Percentiles rank a stretch among this genome's conserved stretches.
phyloP scores from a whole-genome alignment of 768 basidiomycete genomes.

The Leccinum aurantiacum region DNA sequence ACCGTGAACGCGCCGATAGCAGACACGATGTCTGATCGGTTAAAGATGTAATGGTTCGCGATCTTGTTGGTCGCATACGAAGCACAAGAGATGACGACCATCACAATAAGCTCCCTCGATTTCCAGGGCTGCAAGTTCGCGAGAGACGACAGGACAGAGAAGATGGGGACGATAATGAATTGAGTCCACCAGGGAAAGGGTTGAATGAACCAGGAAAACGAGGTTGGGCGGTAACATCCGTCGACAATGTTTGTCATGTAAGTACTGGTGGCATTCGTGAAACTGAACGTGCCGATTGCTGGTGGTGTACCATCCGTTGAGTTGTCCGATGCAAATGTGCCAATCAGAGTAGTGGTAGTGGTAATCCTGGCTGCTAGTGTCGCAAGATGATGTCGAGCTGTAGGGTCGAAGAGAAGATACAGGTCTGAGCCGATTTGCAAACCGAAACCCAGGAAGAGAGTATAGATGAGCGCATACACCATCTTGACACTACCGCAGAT shows the following conservation, averaged over 20 bases:
- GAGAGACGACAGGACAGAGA: slow-evolving; percentile 70
- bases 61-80: slow-evolving; percentile 79
- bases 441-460: slow-evolving; percentile 81
- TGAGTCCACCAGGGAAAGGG: slow-evolving; percentile 78
- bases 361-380: slow-evolving; percentile 52
- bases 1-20: slow-evolving; percentile 85
- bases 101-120: slow-evolving; percentile 71
- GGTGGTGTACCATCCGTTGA: slow-evolving; percentile 43
- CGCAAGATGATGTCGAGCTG: slow-evolving; percentile 52
- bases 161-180: slow-evolving; percentile 73
- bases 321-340: slow-evolving; percentile 66
- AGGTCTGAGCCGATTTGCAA: slow-evolving; percentile 83
- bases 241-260: slow-evolving; percentile 48
- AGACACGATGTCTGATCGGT: slow-evolving; percentile 80
- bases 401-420: slow-evolving; percentile 67
- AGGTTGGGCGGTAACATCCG: slow-evolving; percentile 70
- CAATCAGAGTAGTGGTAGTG: slow-evolving; percentile 53
- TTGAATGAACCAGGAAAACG: slow-evolving; percentile 76
- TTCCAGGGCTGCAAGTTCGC: slow-evolving; percentile 76
- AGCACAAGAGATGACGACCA: slow-evolving; percentile 82
- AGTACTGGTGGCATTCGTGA: slow-evolving; percentile 52
- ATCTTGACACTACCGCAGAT: slow-evolving; percentile 83
- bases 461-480: slow-evolving; percentile 88
- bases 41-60: slow-evolving; percentile 83
- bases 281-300: slow-evolving; percentile 63